Percentiles rank a stretch among this genome's conserved stretches.
phyloP scores from a whole-genome alignment of 2,329 filamentous ascomycete species.

The Nannizziopsis arthrosporioides region DNA sequence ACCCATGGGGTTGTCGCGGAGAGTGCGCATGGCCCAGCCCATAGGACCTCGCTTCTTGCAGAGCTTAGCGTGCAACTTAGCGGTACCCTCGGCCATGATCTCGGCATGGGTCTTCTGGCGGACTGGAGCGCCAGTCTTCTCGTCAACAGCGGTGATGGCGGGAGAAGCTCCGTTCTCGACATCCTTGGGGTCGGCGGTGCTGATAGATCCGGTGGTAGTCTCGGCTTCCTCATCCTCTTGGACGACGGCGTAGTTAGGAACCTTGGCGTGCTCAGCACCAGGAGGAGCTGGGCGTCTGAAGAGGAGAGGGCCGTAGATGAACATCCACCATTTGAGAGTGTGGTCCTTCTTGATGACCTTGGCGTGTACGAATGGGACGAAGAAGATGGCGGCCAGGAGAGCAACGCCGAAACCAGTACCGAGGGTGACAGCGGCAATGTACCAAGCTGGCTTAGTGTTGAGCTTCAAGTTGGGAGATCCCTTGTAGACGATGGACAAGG shows the following conservation, averaged over 20 bases:
- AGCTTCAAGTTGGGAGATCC: slow-evolving; percentile 58
- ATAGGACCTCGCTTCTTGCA: slow-evolving; percentile 52
- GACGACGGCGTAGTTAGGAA: slow-evolving; percentile 67
- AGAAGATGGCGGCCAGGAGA: slow-evolving; percentile 54
- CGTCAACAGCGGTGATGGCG: slow-evolving; percentile 16
- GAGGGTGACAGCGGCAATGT: slow-evolving; percentile 54
- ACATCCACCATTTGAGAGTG: slow-evolving; percentile 51
- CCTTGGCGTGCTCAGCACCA: slow-evolving; percentile 43
- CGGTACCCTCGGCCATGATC: slow-evolving; percentile 46
- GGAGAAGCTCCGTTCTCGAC: slow-evolving; percentile 23
- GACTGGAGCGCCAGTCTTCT: slow-evolving; percentile 29
- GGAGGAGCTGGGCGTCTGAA: slow-evolving; percentile 47
- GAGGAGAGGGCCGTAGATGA: slow-evolving; percentile 52
- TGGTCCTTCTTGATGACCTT: slow-evolving; percentile 58
- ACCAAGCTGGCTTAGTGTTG: slow-evolving; percentile 53
- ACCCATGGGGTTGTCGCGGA: slow-evolving; percentile 62
- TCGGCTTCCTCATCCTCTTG: slow-evolving; percentile 50
- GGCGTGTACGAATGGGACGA: slow-evolving; percentile 57
- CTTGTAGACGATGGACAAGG: slow-evolving; percentile 70
- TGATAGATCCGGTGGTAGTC: slow-evolving; percentile 22
- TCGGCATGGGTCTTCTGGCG: slow-evolving; percentile 50
- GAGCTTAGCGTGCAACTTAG: slow-evolving; percentile 52
- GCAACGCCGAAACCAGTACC: slow-evolving; percentile 51
- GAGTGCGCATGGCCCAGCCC: slow-evolving; percentile 71
- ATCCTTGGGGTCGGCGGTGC: slow-evolving; percentile 19